Evolutionary conservation across 306 rosid species (phyloP).

Genomic region (Casuarina glauca): DNA sequence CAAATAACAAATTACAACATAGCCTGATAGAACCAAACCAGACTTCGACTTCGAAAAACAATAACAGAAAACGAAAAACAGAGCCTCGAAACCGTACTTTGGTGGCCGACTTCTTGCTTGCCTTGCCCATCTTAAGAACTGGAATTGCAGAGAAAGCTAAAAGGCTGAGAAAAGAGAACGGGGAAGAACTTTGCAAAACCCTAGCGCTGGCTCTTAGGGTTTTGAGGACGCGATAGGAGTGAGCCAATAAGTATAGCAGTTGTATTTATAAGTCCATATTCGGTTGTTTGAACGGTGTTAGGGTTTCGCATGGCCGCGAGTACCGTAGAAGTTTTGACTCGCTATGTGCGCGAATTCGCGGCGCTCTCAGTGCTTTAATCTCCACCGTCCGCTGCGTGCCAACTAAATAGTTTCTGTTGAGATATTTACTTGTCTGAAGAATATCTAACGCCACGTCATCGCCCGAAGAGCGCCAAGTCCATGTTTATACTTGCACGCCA

Average conservation of each 20-base stretch:
- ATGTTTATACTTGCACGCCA: too few relatives aligned
- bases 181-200: conserved; percentile 49
- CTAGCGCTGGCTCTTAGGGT: conserved; percentile 11
- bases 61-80: background rate
- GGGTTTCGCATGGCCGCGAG: background rate
- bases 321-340: too few relatives aligned
- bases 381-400: too few relatives aligned
- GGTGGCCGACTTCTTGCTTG: conserved; percentile 76
- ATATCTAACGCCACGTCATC: too few relatives aligned
- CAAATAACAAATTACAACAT: background rate
- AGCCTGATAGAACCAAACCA: background rate
- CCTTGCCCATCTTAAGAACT: conserved; percentile 51
- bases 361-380: too few relatives aligned
- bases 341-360: too few relatives aligned
- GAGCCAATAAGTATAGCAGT: background rate
- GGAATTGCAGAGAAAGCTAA: background rate
- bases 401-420: too few relatives aligned
- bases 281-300: background rate
- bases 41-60: background rate
- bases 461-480: too few relatives aligned
- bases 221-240: background rate
- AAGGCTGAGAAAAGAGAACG: background rate
- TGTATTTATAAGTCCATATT: background rate
- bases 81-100: conserved; percentile 39
- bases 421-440: too few relatives aligned